Conservation (phyloP, 2,329 filamentous ascomycete species). For the Fusarium kyushuense region DNA sequence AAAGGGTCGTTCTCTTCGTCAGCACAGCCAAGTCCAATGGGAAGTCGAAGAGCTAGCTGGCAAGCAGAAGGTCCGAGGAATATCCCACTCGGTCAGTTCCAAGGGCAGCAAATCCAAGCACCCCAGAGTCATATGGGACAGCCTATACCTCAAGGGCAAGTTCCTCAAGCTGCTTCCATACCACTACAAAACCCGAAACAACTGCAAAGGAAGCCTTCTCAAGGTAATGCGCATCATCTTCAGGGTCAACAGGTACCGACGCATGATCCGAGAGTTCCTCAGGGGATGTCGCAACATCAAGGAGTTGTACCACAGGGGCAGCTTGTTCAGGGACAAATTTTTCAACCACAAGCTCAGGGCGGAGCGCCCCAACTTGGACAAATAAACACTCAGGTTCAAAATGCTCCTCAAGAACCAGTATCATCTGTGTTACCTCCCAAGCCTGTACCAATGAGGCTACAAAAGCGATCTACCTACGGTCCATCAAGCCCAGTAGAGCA, state of each 20-base stretch:
- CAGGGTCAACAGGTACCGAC: constrained; percentile 25
- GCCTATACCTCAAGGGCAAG: constrained; percentile 8
- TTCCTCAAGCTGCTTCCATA: constrained; percentile 5
- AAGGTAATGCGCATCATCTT: constrained; percentile 17
- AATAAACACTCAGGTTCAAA: constrained; percentile 8
- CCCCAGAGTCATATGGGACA: constrained; percentile 22
- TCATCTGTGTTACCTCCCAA: constrained; percentile 15
- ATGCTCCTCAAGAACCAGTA: constrained; percentile 14
- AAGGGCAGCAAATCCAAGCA: constrained; percentile 19
- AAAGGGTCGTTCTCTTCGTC: constrained; percentile 36
- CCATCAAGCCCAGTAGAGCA: constrained; percentile 24
- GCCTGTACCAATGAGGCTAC: constrained; percentile 20
- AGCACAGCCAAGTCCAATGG: constrained; percentile 34
- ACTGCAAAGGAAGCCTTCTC: constrained; percentile 40
- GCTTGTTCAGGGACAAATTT: constrained; percentile 11
- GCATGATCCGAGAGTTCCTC: constrained; percentile 12
- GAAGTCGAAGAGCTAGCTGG: constrained; percentile 42
- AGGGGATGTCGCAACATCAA: constrained; percentile 14
- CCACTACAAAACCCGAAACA: constrained; percentile 26
- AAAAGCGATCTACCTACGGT: constrained; percentile 33
- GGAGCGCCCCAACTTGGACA: constrained; percentile 17
- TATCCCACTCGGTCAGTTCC: constrained; percentile 25
- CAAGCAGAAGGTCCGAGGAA: constrained; percentile 32
- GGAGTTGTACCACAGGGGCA: constrained; percentile 14
- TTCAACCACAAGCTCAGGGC: constrained; percentile 7